Base-by-base conservation (phyloP, 306 rosid genomes). In the Prunus padus region DNA sequence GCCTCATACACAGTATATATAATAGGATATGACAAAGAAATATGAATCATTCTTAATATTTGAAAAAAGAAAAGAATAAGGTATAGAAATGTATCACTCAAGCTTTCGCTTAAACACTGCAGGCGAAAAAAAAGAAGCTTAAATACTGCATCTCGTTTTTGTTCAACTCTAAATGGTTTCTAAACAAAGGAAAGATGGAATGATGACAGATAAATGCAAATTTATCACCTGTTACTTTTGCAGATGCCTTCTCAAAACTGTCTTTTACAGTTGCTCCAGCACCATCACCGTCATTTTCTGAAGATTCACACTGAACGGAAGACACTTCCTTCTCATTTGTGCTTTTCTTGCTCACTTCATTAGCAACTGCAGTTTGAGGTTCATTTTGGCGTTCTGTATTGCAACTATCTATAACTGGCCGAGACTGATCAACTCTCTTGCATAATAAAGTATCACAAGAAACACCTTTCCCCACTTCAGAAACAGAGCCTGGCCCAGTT, bases 211-310 rank as follows among this genome's bases (percentile, higher is more conserved):
- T 25, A 59, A 65, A 61, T n/a, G 67, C 78, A 51, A 71, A 45
- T 23, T 12, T 26, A n/a, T 76, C 73, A 91, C 97, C 95, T 74
- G 86, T 70, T 51, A 66, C 30, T 78, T 65, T 77, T 68, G 77
- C 69, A 71, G 76, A 57, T 26, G 78, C 63, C 68, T 63, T 81
- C 69, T 77, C 81, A 44, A 66, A 47, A 26, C 71, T 73, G 55
- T 73, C 78, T 37, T 73, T 76, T 18, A 26, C 31, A 18, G 73
- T 55, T 72, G 70, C 80, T 72, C 73, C 75, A 76, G 73, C 82
- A 72, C 25, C 79, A 76, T 66, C 83, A 65, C 83, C 82, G 33
- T 19, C 76, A 85, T 76, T 85, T 77, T 65, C 84, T 20, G 77
- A 59, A 76, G 86, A 75, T 70, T 85, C 86, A 70, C 31, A 65